phyloP scores from a whole-genome alignment of 2,329 filamentous ascomycete species.

The Iodosphaeria phyllophila region DNA sequence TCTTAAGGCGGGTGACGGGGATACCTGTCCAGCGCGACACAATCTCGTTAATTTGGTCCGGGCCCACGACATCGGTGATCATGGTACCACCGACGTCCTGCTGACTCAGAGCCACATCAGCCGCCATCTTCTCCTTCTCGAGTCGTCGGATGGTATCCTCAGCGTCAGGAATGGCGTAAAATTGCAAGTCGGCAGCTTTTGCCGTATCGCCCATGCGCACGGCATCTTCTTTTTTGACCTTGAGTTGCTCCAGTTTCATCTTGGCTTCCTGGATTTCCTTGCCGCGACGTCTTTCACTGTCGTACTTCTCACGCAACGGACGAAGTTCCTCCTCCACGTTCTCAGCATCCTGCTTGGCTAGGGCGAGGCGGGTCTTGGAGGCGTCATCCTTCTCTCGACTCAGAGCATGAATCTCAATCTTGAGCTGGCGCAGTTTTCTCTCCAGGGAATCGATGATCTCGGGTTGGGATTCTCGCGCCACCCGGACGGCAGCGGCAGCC shows the following conservation, averaged over 20 bases:
- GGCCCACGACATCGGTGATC: slow-evolving; percentile 83
- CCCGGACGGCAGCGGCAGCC: slow-evolving; percentile 86
- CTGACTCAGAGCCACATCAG: slow-evolving; percentile 51
- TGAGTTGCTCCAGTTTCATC: slow-evolving; percentile 80
- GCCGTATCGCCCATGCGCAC: slow-evolving; percentile 69
- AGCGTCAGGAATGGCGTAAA: slow-evolving; percentile 93
- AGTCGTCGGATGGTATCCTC: slow-evolving; percentile 62
- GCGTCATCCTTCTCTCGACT: slow-evolving; percentile 89
- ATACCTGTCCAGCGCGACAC: slow-evolving; percentile 97
- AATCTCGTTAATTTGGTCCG: slow-evolving; percentile 98
- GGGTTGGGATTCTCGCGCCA: slow-evolving; percentile 88
- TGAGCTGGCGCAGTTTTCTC: slow-evolving; percentile 70
- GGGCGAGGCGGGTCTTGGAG: slow-evolving; percentile 62
- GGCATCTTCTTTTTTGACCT: slow-evolving; percentile 87
- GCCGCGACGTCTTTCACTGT: slow-evolving; percentile 77
- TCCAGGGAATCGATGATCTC: slow-evolving; percentile 92
- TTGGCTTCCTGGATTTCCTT: slow-evolving; percentile 89
- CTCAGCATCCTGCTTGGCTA: slow-evolving; percentile 76
- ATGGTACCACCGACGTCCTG: slow-evolving; percentile 50
- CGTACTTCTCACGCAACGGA: slow-evolving; percentile 87
- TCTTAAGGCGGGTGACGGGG: slow-evolving; percentile 82
- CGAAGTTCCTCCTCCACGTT: slow-evolving; percentile 88
- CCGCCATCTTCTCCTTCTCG: slow-evolving; percentile 61
- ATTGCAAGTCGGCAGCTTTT: slow-evolving; percentile 84
- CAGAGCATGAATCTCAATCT: slow-evolving; percentile 94